phyloP scores from a whole-genome alignment of 768 basidiomycete genomes.

The Pleurotus eryngii region DNA sequence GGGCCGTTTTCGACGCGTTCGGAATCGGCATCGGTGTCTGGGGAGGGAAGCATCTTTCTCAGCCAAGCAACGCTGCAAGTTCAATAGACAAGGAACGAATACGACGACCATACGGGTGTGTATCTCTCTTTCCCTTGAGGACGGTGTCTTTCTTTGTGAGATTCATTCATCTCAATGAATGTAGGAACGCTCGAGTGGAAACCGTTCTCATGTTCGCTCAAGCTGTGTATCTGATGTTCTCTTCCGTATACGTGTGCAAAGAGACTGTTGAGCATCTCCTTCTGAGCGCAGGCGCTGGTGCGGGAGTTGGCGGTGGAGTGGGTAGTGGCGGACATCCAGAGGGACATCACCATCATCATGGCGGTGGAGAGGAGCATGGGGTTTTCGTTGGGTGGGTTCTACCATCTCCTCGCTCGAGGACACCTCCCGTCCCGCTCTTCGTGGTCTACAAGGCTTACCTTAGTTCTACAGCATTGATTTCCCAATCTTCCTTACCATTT shows the following conservation, averaged over 20 bases:
- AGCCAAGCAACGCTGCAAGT: slow-evolving; percentile 23
- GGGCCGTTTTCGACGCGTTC: slow-evolving; percentile 92
- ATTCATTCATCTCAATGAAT: slow-evolving; percentile 10
- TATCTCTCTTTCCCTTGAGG: slow-evolving; percentile 3
- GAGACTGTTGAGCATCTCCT: slow-evolving; percentile 93
- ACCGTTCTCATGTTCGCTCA: slow-evolving; percentile 84
- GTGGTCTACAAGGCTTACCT: slow-evolving; percentile 36
- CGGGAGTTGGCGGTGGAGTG: slow-evolving; percentile 34
- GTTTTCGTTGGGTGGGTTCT: slow-evolving; percentile 34
- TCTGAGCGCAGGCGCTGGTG: slow-evolving; percentile 54
- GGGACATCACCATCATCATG: slow-evolving; percentile 63
- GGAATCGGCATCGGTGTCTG: slow-evolving; percentile 59
- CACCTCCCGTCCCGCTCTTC: neutral
- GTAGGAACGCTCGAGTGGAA: slow-evolving; percentile 62
- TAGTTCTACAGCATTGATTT: slow-evolving; percentile 67
- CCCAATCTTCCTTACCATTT: slow-evolving; percentile 52
- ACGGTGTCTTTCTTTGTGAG: neutral
- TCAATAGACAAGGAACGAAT: slow-evolving; percentile 35
- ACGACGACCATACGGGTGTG: slow-evolving; percentile 56
- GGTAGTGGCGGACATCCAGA: slow-evolving; percentile 19
- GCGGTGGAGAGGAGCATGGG: slow-evolving; percentile 52
- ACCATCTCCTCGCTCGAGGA: neutral
- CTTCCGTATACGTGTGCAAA: slow-evolving; percentile 94
- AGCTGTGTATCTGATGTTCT: slow-evolving; percentile 90
- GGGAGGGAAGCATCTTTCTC: slow-evolving; percentile 30